Conservation (phyloP, 148 eudicot genomes). For the Rhododendron molle region DNA sequence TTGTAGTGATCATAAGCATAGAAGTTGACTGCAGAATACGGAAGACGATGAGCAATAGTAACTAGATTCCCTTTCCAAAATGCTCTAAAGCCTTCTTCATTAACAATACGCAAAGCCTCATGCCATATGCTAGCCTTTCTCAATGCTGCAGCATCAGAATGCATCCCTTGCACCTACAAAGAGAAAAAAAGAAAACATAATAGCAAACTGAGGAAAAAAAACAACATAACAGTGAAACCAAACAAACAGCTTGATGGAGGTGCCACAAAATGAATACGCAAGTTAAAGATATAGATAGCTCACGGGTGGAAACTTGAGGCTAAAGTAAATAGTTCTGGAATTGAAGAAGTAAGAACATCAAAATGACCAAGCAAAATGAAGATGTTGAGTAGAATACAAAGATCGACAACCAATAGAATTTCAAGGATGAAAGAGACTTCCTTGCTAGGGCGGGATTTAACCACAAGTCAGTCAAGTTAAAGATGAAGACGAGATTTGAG, state of each 20-base stretch:
- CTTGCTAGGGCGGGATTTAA: background rate
- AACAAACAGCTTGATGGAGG: background rate
- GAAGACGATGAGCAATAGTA: constrained; percentile 82
- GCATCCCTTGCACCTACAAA: constrained; percentile 84
- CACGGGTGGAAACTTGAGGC: background rate
- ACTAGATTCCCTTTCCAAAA: constrained; percentile 94
- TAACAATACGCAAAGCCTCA: constrained; percentile 65
- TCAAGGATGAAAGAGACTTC: background rate
- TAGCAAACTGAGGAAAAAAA: background rate
- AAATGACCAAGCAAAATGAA: background rate
- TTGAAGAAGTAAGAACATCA: background rate
- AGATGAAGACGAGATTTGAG: background rate
- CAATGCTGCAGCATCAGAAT: constrained; percentile 60
- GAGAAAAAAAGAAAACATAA: no score
- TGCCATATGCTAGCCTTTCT: constrained; percentile 62
- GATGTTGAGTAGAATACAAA: background rate
- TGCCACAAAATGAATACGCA: background rate
- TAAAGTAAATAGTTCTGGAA: background rate
- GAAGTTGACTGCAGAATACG: constrained; percentile 78
- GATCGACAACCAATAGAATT: background rate
- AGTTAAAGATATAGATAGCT: background rate
- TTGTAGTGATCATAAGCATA: constrained; percentile 76
- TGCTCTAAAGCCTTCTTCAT: constrained; percentile 81
- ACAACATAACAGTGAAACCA: background rate
- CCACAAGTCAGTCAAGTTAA: background rate